phyloP scores from a whole-genome alignment of 2,329 filamentous ascomycete species.

The Colletotrichum endophyticum region DNA sequence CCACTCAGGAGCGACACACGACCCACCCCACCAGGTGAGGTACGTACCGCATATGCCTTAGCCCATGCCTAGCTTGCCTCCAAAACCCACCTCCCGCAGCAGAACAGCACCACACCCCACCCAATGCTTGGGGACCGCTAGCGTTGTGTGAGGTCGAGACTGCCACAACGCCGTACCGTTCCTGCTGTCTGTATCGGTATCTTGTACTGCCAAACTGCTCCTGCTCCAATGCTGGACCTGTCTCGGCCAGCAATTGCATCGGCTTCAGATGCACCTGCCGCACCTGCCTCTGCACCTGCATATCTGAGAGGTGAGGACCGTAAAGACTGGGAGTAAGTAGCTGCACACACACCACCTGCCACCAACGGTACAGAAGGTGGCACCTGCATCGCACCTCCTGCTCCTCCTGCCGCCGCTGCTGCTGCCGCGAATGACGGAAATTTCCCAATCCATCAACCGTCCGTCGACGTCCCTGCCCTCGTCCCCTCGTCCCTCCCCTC shows the following conservation, averaged over 20 bases:
- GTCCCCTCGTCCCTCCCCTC: not conserved
- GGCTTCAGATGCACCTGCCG: not conserved
- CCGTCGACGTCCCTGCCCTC: not conserved
- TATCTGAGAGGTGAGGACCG: not conserved
- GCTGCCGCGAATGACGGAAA: not conserved
- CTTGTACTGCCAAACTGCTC: too few relatives aligned
- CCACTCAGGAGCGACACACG: not conserved
- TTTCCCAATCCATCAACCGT: not conserved
- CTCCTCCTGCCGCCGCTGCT: not conserved
- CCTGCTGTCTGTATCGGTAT: not conserved
- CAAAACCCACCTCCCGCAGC: constrained; percentile 19
- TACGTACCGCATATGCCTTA: constrained; percentile 8
- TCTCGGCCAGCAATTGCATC: not conserved
- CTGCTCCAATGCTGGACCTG: not conserved
- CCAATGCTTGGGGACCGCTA: not conserved
- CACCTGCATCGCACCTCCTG: not conserved
- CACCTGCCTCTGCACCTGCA: not conserved
- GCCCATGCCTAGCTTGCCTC: constrained; percentile 7
- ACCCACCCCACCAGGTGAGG: constrained; percentile 1
- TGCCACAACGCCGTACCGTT: not conserved
- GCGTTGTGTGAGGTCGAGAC: not conserved
- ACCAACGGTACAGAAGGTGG: not conserved
- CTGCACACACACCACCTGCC: not conserved
- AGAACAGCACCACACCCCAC: constrained; percentile 1
- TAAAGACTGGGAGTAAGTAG: not conserved